Evolutionary conservation across 192 early-diverging fungal genomes (phyloP).

Genomic region (Coemansia sp.): DNA sequence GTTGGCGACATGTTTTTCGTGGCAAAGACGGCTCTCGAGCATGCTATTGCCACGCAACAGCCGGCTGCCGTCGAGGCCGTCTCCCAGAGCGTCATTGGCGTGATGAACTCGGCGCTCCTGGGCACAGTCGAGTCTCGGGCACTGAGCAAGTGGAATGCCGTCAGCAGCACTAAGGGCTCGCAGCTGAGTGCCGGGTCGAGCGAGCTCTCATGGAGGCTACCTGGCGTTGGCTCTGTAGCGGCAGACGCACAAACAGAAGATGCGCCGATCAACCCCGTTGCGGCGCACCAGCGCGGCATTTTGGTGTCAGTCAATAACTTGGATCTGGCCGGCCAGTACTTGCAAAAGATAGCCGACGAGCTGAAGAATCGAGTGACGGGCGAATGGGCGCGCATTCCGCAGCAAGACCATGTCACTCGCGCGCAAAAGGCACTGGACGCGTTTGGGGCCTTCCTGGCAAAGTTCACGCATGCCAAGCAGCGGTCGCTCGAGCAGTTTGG

Average conservation of each 20-base stretch:
- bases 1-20: slow-evolving; percentile 97
- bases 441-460: slow-evolving; percentile 27
- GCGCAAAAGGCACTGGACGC: slow-evolving; percentile 31
- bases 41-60: slow-evolving; percentile 73
- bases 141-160: slow-evolving; percentile 17
- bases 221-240: slow-evolving; percentile 6
- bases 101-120: slow-evolving; percentile 26
- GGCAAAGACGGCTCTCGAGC: slow-evolving; percentile 67
- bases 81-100: slow-evolving; percentile 62
- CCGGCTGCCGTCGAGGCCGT: slow-evolving; percentile 67
- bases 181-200: background rate
- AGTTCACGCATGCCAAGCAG: slow-evolving; percentile 56
- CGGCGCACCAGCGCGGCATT: slow-evolving; percentile 28
- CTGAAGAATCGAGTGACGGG: slow-evolving; percentile 59
- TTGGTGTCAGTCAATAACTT: slow-evolving; percentile 84
- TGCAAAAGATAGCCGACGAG: slow-evolving; percentile 68
- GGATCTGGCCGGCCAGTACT: slow-evolving; percentile 78
- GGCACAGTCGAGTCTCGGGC: slow-evolving; percentile 27
- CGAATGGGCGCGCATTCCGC: slow-evolving; percentile 38
- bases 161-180: background rate
- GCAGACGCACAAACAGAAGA: background rate
- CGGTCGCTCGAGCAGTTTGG: slow-evolving; percentile 77
- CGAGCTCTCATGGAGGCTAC: slow-evolving; percentile 18
- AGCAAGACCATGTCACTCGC: background rate
- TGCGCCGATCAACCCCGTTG: slow-evolving; percentile 4